Conservation (phyloP, 169 alveolate genomes). For the Miamiensis avidus region DNA sequence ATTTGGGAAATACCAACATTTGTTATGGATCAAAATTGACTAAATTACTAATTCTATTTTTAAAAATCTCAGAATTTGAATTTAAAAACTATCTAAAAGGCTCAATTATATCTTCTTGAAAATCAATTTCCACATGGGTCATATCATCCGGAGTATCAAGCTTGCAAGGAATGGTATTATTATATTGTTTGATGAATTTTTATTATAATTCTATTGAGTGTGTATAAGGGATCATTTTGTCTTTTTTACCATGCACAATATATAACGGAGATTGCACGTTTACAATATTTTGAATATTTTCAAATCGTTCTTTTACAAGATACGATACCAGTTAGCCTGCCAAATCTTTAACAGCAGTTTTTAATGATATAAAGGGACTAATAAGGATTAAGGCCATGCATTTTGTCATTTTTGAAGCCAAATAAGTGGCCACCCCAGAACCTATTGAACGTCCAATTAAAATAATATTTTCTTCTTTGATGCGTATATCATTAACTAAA, state of each 20-base stretch:
- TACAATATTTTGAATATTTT: conserved; percentile 65
- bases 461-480: conserved; percentile 61
- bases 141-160: not conserved
- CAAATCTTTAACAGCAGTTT: conserved; percentile 65
- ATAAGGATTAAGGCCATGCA: conserved; percentile 71
- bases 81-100: not conserved
- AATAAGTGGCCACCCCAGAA: conserved; percentile 77
- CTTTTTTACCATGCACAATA: conserved; percentile 78
- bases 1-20: not conserved
- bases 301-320: conserved; percentile 73
- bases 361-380: conserved; percentile 75
- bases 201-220: conserved; percentile 49
- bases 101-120: not conserved
- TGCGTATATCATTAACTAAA: conserved; percentile 53
- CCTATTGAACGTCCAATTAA: conserved; percentile 81
- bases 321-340: conserved; percentile 63
- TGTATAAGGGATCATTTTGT: conserved; percentile 64
- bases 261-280: conserved; percentile 71
- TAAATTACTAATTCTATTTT: not conserved
- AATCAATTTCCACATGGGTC: not conserved
- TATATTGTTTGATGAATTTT: too few relatives aligned
- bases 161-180: too few relatives aligned
- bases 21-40: not conserved
- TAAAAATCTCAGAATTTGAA: not conserved
- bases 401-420: conserved; percentile 66